These are phyloP conservation scores for Pisolithus marmoratus DNA, from an alignment of 768 basidiomycete species.

Conservation along the genomic window DNA sequence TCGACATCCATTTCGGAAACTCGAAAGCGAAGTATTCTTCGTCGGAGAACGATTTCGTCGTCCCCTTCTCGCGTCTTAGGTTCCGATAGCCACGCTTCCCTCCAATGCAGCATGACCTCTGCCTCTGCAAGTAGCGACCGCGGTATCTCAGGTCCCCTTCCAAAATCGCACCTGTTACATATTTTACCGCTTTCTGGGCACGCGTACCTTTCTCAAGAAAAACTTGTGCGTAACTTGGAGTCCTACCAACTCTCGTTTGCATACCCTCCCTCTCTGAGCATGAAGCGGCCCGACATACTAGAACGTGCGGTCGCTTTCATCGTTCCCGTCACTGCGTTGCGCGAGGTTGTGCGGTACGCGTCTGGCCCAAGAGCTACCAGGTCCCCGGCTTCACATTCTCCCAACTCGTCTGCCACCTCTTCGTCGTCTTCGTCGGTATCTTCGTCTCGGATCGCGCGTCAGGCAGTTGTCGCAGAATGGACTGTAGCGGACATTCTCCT, in stretches of 20 bases:
- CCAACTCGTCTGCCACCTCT: constrained; percentile 4
- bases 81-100: constrained; percentile 7
- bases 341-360: constrained; percentile 11
- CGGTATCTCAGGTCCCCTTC: constrained; percentile 1
- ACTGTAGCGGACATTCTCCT: constrained; percentile 31
- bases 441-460: constrained; percentile 1
- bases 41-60: constrained; percentile 1
- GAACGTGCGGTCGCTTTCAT: constrained; percentile 25
- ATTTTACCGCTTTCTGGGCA: constrained; percentile 20
- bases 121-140: constrained; percentile 1
- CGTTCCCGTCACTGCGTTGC: constrained; percentile 21
- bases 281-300: constrained; percentile 8
- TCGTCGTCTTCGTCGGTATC: not conserved
- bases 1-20: not conserved
- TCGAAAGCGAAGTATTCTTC: constrained; percentile 11
- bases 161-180: constrained; percentile 26
- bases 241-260: constrained; percentile 33
- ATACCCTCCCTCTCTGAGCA: constrained; percentile 8
- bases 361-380: constrained; percentile 3
- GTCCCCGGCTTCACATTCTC: constrained; percentile 4
- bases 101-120: constrained; percentile 8
- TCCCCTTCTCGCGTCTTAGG: not conserved
- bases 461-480: constrained; percentile 17
- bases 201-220: constrained; percentile 14
- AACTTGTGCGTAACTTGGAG: constrained; percentile 32